Conservation (phyloP, 345 rosid species). For the Aethionema arabicum region DNA sequence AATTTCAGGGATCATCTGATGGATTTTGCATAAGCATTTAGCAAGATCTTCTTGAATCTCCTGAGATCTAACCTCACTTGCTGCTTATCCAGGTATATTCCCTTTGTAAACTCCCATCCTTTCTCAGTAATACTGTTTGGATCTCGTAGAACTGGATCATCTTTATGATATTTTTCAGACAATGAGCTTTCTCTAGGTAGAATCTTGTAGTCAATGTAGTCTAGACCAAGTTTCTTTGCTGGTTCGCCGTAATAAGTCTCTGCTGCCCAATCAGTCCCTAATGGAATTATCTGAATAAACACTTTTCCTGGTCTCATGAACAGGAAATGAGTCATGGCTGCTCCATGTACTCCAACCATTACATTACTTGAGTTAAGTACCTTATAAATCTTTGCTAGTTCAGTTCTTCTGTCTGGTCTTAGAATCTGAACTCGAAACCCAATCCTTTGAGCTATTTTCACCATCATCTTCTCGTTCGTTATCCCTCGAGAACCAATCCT, state of each 20-base stretch:
- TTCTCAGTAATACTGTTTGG: conserved; percentile 55
- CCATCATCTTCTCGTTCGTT: conserved; percentile 56
- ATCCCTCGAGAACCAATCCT: conserved; percentile 65
- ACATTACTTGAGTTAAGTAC: conserved; percentile 69
- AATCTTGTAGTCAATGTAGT: conserved; percentile 60
- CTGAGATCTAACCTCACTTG: conserved; percentile 52
- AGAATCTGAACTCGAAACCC: conserved; percentile 64
- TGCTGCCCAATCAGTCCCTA: conserved; percentile 90
- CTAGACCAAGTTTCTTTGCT: conserved; percentile 68
- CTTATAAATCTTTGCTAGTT: conserved; percentile 64
- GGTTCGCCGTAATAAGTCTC: conserved; percentile 79
- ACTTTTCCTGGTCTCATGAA: conserved; percentile 69
- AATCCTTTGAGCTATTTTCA: conserved; percentile 58
- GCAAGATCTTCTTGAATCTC: conserved; percentile 59
- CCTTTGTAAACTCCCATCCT: conserved; percentile 82
- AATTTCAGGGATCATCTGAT: conserved; percentile 22
- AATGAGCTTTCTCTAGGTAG: conserved; percentile 71
- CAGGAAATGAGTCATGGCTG: conserved; percentile 87
- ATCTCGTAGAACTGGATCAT: conserved; percentile 62
- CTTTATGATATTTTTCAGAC: conserved; percentile 50
- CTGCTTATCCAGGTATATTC: conserved; percentile 64
- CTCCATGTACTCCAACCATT: conserved; percentile 86
- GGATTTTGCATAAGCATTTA: conserved; percentile 47
- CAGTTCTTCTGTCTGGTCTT: conserved; percentile 59
- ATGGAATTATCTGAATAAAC: conserved; percentile 70